phyloP scores from a whole-genome alignment of 495 filamentous ascomycete genomes.

The Apiosordaria backusii region DNA sequence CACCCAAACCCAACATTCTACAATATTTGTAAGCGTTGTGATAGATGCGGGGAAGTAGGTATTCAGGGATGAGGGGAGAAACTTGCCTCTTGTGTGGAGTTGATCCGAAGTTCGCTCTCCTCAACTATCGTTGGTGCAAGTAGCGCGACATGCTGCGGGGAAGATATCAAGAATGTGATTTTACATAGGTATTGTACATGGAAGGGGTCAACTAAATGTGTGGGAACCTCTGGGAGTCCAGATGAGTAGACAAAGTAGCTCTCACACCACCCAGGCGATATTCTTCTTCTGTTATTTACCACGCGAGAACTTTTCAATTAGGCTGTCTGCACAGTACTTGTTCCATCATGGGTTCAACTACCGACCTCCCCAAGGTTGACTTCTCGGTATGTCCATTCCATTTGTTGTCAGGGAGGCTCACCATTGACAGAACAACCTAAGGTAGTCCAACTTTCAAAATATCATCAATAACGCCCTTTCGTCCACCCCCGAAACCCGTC shows the following conservation, averaged over 20 bases:
- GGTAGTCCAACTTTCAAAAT: slow-evolving; percentile 28
- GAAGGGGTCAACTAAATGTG: background rate
- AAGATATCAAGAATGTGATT: background rate
- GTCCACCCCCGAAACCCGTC: slow-evolving; percentile 26
- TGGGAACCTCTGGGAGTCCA: background rate
- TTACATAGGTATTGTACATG: background rate
- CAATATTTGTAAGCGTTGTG: background rate
- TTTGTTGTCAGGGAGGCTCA: background rate
- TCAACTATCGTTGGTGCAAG: background rate
- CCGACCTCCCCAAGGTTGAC: background rate
- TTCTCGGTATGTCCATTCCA: background rate
- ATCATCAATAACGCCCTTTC: slow-evolving; percentile 36
- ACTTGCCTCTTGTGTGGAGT: background rate
- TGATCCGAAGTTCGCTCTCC: background rate
- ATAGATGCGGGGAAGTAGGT: background rate
- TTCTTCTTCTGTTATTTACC: background rate
- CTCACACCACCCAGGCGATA: background rate
- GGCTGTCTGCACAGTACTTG: no score
- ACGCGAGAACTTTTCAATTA: no score
- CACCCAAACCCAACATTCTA: background rate
- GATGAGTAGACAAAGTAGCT: background rate
- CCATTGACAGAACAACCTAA: background rate
- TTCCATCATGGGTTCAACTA: background rate
- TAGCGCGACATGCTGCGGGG: background rate
- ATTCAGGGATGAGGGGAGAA: background rate